Conservation (phyloP, 2,329 filamentous ascomycete genomes). For the Plectosphaerella plurivora region DNA sequence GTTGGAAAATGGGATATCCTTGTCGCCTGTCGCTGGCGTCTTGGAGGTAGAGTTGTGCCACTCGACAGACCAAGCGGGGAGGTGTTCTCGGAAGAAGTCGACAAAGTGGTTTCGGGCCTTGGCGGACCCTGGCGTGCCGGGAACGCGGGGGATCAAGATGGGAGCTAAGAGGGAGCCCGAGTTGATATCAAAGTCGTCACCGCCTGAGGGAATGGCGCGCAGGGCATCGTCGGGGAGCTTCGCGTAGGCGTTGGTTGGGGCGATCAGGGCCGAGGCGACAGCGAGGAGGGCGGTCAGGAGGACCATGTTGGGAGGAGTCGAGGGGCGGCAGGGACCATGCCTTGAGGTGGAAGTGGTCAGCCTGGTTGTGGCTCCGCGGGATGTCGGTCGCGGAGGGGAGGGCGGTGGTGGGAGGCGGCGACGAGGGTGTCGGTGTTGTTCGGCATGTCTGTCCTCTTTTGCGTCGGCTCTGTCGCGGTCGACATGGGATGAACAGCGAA, state of each 20-base stretch:
- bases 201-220: slow-evolving; percentile 64
- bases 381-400: too few relatives aligned
- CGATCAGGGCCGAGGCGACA: slow-evolving; percentile 15
- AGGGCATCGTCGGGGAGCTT: slow-evolving; percentile 72
- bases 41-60: slow-evolving; percentile 88
- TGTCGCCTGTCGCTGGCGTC: slow-evolving; percentile 70
- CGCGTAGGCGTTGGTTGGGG: slow-evolving; percentile 32
- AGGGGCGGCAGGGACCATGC: neutral
- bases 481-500: too few relatives aligned
- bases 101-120: slow-evolving; percentile 77
- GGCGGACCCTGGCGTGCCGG: slow-evolving; percentile 72
- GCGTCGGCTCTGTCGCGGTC: too few relatives aligned
- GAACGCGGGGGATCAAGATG: slow-evolving; percentile 82
- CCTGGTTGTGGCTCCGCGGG: too few relatives aligned
- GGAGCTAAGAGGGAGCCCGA: slow-evolving; percentile 74
- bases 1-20: slow-evolving; percentile 78
- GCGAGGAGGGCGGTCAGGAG: slow-evolving; percentile 9
- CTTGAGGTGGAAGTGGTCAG: too few relatives aligned
- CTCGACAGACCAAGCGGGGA: slow-evolving; percentile 75
- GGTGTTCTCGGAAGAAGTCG: slow-evolving; percentile 68
- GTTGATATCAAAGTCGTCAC: slow-evolving; percentile 73
- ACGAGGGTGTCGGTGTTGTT: too few relatives aligned
- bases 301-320: slow-evolving; percentile 6
- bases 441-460: too few relatives aligned
- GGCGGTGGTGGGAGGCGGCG: too few relatives aligned